Evolutionary conservation across 805 yeast genomes (phyloP), one percentile per base, ranked within the genome.

Genomic region (Teunomyces panamensis): DNA sequence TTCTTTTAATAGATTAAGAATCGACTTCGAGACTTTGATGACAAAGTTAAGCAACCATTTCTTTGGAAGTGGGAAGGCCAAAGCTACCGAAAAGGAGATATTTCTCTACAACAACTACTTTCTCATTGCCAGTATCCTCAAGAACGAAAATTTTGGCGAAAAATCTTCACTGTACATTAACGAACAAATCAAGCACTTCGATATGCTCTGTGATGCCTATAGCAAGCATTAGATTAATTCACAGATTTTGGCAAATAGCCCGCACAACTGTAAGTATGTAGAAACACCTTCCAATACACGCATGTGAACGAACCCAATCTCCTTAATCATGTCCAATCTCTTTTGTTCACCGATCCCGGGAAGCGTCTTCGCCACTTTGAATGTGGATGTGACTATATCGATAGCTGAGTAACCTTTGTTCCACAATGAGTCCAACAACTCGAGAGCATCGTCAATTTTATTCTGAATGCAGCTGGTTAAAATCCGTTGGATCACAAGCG

Each of bases 211-310:
- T 49, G 65, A 67, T 39, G 77, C 76, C 9, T 73, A 71, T 53
- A 65, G 59, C 45, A 56, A 49, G 16, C 39, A 29, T 29, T 35
- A 32, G 16, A 20, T 45, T 13, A 20, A 41, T 14, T 70, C 70
- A 50, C 73, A 64, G 20, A 79, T 65, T 56, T 75, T 84, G 16
- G 96, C 85, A 41, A 89, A 68, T 71, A 94, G 74, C 5, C 96
- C 95, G 43, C 89, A 84, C 52, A 94, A 67, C 62, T 94, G 99
- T 50, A 94, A 69, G 62, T 86, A 86, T 0, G 96, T 83, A 9
- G 89, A 81, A 3, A 94, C 96, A 53, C 99, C 99, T 67, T 94
- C 98, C 43, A 94, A 71, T 1, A 94, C 84, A 51, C 97, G 74
- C 91, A 94, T 85, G 62, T 94, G 99, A 1, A 89, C 81, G 52